Percentiles rank a stretch among this genome's conserved stretches.
These are phyloP conservation scores for Seminavis robusta DNA, from an alignment of 108 stramenopile species.

Conservation along the genomic window DNA sequence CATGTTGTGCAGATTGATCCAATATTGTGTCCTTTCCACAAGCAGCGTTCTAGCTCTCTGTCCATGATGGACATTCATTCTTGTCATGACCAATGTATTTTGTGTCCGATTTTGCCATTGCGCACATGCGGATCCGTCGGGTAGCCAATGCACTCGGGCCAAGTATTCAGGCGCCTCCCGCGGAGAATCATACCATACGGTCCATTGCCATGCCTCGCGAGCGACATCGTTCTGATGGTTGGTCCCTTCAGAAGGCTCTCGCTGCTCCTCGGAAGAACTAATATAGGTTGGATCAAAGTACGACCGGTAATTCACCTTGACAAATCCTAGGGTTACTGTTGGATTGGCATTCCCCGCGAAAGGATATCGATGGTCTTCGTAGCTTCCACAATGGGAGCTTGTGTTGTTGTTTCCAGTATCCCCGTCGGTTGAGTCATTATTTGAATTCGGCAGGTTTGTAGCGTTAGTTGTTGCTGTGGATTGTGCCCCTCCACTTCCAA, in stretches of 20 bases:
- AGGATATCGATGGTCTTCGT: constrained; percentile 92
- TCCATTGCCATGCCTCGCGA: constrained; percentile 30
- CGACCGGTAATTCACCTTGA: constrained; percentile 33
- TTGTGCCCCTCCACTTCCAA: constrained; percentile 21
- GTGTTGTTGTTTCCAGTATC: background rate
- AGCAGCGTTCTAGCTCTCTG: constrained; percentile 37
- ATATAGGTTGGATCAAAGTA: constrained; percentile 2
- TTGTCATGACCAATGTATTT: constrained; percentile 51
- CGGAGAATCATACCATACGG: constrained; percentile 50
- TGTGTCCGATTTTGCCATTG: constrained; percentile 89
- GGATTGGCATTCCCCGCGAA: constrained; percentile 92
- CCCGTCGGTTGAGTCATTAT: background rate
- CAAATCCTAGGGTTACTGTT: constrained; percentile 58
- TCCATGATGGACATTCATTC: constrained; percentile 47
- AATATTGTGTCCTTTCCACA: constrained; percentile 69
- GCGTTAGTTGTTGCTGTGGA: constrained; percentile 7
- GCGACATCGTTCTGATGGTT: constrained; percentile 6
- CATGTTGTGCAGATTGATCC: constrained; percentile 93
- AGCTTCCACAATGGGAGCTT: background rate
- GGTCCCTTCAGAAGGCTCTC: background rate
- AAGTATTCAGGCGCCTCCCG: constrained; percentile 71
- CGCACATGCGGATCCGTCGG: constrained; percentile 71
- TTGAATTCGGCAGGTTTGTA: constrained; percentile 3
- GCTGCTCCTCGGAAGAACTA: no score
- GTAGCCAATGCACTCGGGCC: constrained; percentile 78